Evolutionary conservation across 371 early-diverging fungal genomes (phyloP), one percentile per base, ranked within the genome.

Genomic region (Saksenaea vasiformis): DNA sequence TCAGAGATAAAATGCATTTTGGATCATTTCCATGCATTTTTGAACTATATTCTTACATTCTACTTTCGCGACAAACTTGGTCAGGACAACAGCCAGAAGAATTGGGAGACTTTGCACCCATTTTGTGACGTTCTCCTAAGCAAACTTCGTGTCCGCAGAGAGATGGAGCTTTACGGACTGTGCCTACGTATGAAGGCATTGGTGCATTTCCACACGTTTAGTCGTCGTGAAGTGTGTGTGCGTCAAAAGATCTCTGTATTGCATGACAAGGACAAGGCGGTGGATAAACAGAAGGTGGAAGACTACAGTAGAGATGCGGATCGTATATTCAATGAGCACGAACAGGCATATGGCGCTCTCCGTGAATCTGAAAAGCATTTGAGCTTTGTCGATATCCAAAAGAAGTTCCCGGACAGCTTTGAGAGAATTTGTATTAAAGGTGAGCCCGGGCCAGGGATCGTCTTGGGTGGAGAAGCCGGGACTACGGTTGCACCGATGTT

Each of bases 391-490:
- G 55, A 67, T 5, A 37, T 76, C 17, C 62, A 55, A 24, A 38
- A 31, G 17, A 41, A 64, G 5, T 79, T 69, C 17, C 79, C 79
- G 3, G 26, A 58, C 7, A 69, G 74, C 0, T 73, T 69, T 22
- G 24, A 65, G 41, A 54, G 61, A 8, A 70, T 74, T 0, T 72
- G 72, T 27, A 44, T 67, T 0, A 43, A 72, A 14, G 79, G 79
- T 22, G 62, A 79, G 35, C 24, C 74, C 3, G 60, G 61, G 2
- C 39, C 69, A 2, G 79, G 79, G n/a, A 72, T 76, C 19, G 65
- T 70, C 39, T 38, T 79, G 28, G 77, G 77, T 36, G 79, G 77
- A 7, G 79, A 79, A 43, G 79, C 79, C 8, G 79, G 79, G 15
- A 63, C 65, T 2, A 28, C 65, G 2, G 57, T 68, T 3, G 62